These are phyloP conservation scores for Trichomonas vaginalis DNA, from an alignment of 208 protist species.

Conservation along the genomic window DNA sequence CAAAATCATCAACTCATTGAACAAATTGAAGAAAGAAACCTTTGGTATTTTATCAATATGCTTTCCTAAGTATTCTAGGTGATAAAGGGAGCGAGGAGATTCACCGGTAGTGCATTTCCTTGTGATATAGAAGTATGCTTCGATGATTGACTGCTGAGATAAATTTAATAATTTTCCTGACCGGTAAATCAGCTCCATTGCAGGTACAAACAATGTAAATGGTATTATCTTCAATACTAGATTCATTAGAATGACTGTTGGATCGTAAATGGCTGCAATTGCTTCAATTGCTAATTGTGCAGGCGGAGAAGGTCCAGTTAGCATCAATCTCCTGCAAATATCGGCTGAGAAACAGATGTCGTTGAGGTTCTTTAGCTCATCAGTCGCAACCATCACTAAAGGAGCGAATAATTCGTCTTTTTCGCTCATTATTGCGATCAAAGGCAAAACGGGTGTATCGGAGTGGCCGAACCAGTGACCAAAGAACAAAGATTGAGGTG, in stretches of 20 bases:
- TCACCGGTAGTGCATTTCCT: background rate
- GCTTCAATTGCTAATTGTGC: background rate
- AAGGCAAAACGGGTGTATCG: background rate
- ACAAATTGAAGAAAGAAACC: background rate
- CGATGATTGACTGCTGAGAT: background rate
- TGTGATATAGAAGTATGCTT: background rate
- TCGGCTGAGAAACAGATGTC: background rate
- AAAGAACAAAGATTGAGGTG: background rate
- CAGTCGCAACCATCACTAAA: background rate
- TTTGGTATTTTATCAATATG: background rate
- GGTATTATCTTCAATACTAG: background rate
- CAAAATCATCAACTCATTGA: background rate
- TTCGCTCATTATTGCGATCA: background rate
- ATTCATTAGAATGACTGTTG: background rate
- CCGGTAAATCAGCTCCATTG: background rate
- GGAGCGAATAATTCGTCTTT: background rate
- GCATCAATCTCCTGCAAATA: background rate
- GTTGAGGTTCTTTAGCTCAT: background rate
- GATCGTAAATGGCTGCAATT: background rate
- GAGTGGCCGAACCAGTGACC: background rate
- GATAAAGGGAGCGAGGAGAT: background rate
- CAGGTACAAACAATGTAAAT: background rate
- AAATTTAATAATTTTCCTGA: background rate
- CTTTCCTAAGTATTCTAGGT: background rate
- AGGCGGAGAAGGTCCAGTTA: background rate